A percentile compares a stretch with the other conserved stretches of the same genome.
Evolutionary conservation across 1,284 basidiomycete species (phyloP).

Genomic region (Sporisorium scitamineum): DNA sequence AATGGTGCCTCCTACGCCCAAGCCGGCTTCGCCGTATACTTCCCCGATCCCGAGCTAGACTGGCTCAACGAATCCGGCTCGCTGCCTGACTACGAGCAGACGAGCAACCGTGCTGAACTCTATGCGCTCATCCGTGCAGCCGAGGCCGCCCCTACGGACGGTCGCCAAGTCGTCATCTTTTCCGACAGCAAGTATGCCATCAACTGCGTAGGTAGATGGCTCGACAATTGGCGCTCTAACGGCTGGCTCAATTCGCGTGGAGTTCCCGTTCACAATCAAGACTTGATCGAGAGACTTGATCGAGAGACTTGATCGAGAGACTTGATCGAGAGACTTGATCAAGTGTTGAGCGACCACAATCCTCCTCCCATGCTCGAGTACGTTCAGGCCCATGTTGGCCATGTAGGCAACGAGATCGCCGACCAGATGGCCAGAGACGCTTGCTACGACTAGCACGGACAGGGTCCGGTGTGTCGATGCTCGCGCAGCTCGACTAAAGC

Average conservation of each 20-base stretch:
- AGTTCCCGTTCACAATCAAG: constrained; percentile 76
- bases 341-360: constrained; percentile 16
- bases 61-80: too few species aligned
- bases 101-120: constrained; percentile 88
- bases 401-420: constrained; percentile 81
- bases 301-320: constrained; percentile 70
- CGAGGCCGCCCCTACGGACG: constrained; percentile 75
- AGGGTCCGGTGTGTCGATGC: too few species aligned
- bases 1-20: constrained; percentile 73
- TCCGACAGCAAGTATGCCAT: constrained; percentile 71
- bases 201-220: constrained; percentile 75
- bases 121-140: constrained; percentile 81
- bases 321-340: constrained; percentile 76
- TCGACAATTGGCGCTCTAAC: constrained; percentile 75
- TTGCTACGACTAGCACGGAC: too few species aligned
- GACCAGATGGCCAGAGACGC: constrained; percentile 70
- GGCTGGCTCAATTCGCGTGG: constrained; percentile 73
- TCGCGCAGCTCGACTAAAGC: too few species aligned
- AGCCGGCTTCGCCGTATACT: constrained; percentile 65
- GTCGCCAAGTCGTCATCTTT: constrained; percentile 75
- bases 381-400: constrained; percentile 79
- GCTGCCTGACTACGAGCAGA: constrained; percentile 75
- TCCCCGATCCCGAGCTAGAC: constrained; percentile 27
- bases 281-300: constrained; percentile 76
- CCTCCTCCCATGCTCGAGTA: constrained; percentile 72